Percentiles rank a stretch among this genome's conserved stretches.
Evolutionary conservation across 2,329 filamentous ascomycete genomes (phyloP).

Genomic region (Pestalotiopsis sp.): DNA sequence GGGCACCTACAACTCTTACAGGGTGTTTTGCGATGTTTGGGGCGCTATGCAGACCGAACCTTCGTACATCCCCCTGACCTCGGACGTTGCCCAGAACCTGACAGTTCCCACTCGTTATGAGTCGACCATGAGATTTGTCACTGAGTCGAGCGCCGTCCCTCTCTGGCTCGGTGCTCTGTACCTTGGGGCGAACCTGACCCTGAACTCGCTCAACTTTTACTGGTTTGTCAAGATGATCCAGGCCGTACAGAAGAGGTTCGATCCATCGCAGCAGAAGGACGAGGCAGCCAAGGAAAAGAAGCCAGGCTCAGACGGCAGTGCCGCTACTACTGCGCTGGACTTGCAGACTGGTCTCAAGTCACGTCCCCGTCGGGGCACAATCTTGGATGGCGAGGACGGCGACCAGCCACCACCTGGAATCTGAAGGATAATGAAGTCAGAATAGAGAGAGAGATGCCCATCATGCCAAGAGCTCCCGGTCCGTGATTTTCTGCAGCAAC

Average conservation of each 20-base stretch:
- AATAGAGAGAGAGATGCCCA: background rate
- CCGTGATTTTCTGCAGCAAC: background rate
- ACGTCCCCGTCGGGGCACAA: constrained; percentile 28
- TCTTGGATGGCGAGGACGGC: constrained; percentile 34
- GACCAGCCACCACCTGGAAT: constrained; percentile 32
- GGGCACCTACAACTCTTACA: constrained; percentile 72
- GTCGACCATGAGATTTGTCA: constrained; percentile 55
- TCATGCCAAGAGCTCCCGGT: background rate
- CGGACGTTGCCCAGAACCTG: constrained; percentile 32
- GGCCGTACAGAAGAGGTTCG: constrained; percentile 76
- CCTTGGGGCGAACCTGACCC: constrained; percentile 67
- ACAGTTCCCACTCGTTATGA: constrained; percentile 38
- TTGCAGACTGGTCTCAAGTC: constrained; percentile 18
- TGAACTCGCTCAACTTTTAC: constrained; percentile 79
- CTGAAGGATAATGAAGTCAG: constrained; percentile 15
- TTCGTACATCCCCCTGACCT: constrained; percentile 31
- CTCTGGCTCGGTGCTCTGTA: constrained; percentile 72
- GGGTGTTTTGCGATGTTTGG: constrained; percentile 73
- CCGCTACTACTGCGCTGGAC: constrained; percentile 35
- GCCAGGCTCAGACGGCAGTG: constrained; percentile 17
- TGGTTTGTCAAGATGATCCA: constrained; percentile 90
- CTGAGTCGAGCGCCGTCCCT: constrained; percentile 57
- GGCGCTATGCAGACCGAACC: constrained; percentile 51
- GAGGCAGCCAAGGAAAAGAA: constrained; percentile 23
- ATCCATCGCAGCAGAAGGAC: constrained; percentile 42